phyloP scores from a whole-genome alignment of 768 basidiomycete species.

The Cubamyces lactineus region DNA sequence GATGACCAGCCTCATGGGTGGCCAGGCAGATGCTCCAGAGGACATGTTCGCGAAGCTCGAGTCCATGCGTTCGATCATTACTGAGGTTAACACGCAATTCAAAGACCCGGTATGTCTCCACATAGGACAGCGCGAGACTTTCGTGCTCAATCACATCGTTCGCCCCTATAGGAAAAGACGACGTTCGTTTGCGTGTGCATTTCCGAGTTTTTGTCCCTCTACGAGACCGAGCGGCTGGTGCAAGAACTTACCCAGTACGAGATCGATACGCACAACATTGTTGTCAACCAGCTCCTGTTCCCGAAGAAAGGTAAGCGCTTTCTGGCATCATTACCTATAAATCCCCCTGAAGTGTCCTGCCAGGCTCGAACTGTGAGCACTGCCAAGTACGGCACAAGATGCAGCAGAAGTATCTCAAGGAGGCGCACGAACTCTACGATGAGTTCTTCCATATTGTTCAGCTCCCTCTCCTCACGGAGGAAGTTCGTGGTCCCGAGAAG shows the following conservation, averaged over 20 bases:
- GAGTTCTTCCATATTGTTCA: constrained; percentile 98
- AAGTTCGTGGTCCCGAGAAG: constrained; percentile 94
- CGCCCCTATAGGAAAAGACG: constrained; percentile 80
- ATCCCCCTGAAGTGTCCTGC: neutral
- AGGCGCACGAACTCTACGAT: constrained; percentile 96
- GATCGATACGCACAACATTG: constrained; percentile 98
- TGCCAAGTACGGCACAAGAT: constrained; percentile 93
- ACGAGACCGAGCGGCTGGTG: constrained; percentile 97
- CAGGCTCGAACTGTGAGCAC: constrained; percentile 93
- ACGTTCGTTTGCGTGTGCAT: constrained; percentile 99
- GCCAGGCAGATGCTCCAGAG: constrained; percentile 85
- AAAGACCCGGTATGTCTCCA: constrained; percentile 83
- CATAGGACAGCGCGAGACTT: neutral
- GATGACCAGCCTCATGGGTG: constrained; percentile 97
- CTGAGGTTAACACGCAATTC: constrained; percentile 98
- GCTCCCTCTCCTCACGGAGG: constrained; percentile 93
- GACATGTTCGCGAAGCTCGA: constrained; percentile 99
- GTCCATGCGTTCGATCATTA: constrained; percentile 94
- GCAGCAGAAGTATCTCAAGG: constrained; percentile 97
- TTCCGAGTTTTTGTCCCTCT: constrained; percentile 96
- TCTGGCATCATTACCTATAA: neutral
- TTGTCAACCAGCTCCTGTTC: constrained; percentile 96
- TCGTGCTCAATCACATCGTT: neutral
- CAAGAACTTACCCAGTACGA: constrained; percentile 94
- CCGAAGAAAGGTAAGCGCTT: constrained; percentile 76